Conservation (phyloP, 805 yeast genomes). For the Wickerhamomyces sydowiorum region DNA sequence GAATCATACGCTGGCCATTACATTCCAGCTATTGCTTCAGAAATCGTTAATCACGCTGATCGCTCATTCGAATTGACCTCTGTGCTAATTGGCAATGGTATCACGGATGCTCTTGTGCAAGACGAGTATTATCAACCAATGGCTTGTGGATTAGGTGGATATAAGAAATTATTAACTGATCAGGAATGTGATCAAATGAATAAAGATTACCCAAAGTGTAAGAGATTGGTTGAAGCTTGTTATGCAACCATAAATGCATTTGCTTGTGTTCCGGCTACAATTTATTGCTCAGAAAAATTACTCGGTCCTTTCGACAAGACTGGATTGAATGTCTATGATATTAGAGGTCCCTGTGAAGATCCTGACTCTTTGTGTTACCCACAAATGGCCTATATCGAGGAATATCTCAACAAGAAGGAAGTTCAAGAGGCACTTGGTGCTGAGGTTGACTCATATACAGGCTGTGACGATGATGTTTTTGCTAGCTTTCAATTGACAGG, state of each 20-base stretch:
- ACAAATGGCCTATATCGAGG: slow-evolving; percentile 62
- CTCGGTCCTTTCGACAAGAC: slow-evolving; percentile 68
- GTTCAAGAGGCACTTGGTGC: slow-evolving; percentile 81
- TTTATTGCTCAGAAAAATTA: slow-evolving; percentile 70
- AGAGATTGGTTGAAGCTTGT: slow-evolving; percentile 56
- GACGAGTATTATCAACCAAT: slow-evolving; percentile 79
- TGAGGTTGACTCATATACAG: slow-evolving; percentile 64
- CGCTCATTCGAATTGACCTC: slow-evolving; percentile 64
- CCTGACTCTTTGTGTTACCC: slow-evolving; percentile 63
- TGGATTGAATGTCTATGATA: slow-evolving; percentile 84
- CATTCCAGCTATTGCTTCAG: slow-evolving; percentile 64
- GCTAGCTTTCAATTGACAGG: slow-evolving; percentile 70
- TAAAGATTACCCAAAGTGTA: slow-evolving; percentile 58
- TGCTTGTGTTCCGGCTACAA: slow-evolving; percentile 77
- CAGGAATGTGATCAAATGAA: slow-evolving; percentile 65
- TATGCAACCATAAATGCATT: slow-evolving; percentile 57
- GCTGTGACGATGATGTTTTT: slow-evolving; percentile 66
- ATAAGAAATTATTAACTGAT: slow-evolving; percentile 64
- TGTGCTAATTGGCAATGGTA: slow-evolving; percentile 87
- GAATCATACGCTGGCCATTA: slow-evolving; percentile 85
- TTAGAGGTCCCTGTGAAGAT: slow-evolving; percentile 71
- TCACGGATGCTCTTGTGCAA: slow-evolving; percentile 80
- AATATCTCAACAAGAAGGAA: slow-evolving; percentile 63
- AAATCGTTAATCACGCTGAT: slow-evolving; percentile 38
- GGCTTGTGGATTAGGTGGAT: slow-evolving; percentile 93